These are phyloP conservation scores for Hypoxylon fuscum DNA, from an alignment of 495 filamentous ascomycete genomes.

Conservation along the genomic window DNA sequence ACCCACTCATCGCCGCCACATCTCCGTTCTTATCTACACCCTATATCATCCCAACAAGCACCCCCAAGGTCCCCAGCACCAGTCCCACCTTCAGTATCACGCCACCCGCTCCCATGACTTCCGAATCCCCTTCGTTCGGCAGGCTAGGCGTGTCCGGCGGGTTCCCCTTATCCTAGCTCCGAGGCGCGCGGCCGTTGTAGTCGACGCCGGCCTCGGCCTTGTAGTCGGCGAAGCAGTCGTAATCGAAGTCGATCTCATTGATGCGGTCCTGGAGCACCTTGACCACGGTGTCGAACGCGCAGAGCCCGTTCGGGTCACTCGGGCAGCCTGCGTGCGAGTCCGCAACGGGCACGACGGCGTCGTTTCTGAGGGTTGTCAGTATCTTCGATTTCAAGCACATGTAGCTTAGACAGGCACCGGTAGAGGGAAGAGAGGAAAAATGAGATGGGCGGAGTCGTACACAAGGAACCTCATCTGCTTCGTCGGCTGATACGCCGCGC, in stretches of 20 bases:
- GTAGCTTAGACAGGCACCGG: too few relatives aligned
- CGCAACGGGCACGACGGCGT: constrained; percentile 42
- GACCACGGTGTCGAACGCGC: constrained; percentile 44
- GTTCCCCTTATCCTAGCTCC: constrained; percentile 21
- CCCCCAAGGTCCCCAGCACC: constrained; percentile 18
- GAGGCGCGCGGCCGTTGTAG: constrained; percentile 43
- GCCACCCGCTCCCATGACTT: neutral
- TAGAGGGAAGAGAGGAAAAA: neutral
- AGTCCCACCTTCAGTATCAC: constrained; percentile 10
- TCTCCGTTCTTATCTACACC: too few relatives aligned
- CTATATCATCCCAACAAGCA: too few relatives aligned
- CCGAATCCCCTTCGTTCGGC: constrained; percentile 1
- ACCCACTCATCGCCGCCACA: too few relatives aligned
- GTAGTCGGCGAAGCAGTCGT: constrained; percentile 47
- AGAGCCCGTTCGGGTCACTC: constrained; percentile 40
- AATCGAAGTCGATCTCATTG: constrained; percentile 45
- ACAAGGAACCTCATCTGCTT: constrained; percentile 45
- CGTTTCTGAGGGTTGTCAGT: constrained; percentile 33
- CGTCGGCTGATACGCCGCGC: constrained; percentile 37
- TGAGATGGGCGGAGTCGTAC: constrained; percentile 18
- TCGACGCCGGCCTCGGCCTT: constrained; percentile 36
- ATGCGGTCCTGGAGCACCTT: constrained; percentile 41
- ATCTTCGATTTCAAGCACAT: neutral
- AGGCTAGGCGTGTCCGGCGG: constrained; percentile 19
- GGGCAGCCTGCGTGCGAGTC: constrained; percentile 40